Evolutionary conservation across 2,329 filamentous ascomycete genomes (phyloP), one percentile per base, ranked within the genome.

Genomic region (Botrytis cinerea): DNA sequence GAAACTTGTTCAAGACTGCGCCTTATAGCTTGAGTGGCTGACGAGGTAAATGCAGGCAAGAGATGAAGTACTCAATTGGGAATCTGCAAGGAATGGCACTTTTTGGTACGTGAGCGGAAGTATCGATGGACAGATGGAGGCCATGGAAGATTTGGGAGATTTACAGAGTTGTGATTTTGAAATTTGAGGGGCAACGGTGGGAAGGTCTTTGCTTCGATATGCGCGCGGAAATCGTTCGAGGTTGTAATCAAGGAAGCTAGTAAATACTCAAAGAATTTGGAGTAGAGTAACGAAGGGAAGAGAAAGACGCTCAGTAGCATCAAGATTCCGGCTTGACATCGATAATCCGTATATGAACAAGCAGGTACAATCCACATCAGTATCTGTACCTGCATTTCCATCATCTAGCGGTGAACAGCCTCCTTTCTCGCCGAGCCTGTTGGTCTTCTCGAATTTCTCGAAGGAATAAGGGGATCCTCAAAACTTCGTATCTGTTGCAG

Each of bases 331-430:
- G 25, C n/a, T 57, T 28, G 51, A 18, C n/a, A 18, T 28, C 2
- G 28, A 28, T 16, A 54, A 54, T 3, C 12, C 51, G 12, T 28
- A 22, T 16, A 40, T 62, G 60, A 62, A 43, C 25, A 18, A n/a
- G 38, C 60, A 57, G 51, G 51, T 28, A 32, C 51, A 57, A 28
- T 57, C 51, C 51, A 28, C 51, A 57, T 57, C n/a, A 18, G 51
- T 57, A 62, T n/a, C 38, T 62, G 35, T n/a, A 62, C 38, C 60
- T 43, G 38, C 35, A 62, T 62, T 38, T 40, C 35, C 22, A 22
- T 28, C 25, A 63, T 63, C 40, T 63, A 63, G 61, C 61, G 61
- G 61, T 63, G 61, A 63, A 63, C 61, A 45, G 45, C 8, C 40
- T 43, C 60, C 35, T 40, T 62, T 62, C 60, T 12, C 25, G 38